phyloP scores from a whole-genome alignment of 495 filamentous ascomycete genomes.

The Echria macrotheca region DNA sequence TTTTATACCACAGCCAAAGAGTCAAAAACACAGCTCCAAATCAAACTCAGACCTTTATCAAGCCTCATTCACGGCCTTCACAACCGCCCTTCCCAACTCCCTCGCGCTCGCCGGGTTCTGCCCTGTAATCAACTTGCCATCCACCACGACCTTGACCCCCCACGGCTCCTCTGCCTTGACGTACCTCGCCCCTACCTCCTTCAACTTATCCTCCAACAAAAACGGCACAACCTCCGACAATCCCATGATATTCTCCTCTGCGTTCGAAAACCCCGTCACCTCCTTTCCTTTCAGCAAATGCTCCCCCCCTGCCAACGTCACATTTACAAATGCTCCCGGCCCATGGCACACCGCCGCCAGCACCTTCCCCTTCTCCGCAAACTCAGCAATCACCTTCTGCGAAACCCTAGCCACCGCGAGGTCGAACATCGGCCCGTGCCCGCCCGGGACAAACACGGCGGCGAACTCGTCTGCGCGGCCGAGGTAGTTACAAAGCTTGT shows the following conservation, averaged over 20 bases:
- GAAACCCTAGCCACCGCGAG: slow-evolving; percentile 46
- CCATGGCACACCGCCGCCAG: slow-evolving; percentile 68
- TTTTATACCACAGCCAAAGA: no score
- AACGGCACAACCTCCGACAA: slow-evolving; percentile 55
- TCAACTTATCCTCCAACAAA: slow-evolving; percentile 55
- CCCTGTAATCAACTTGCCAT: slow-evolving; percentile 63
- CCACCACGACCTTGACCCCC: slow-evolving; percentile 55
- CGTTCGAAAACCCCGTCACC: slow-evolving; percentile 65
- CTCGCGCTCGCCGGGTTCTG: slow-evolving; percentile 68
- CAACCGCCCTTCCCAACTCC: slow-evolving; percentile 49
- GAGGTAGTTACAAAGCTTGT: slow-evolving; percentile 45
- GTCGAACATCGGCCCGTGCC: slow-evolving; percentile 79
- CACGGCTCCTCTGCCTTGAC: slow-evolving; percentile 55
- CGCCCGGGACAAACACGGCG: slow-evolving; percentile 69
- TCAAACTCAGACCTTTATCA: no score
- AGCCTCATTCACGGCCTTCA: slow-evolving; percentile 20
- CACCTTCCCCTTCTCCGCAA: slow-evolving; percentile 54
- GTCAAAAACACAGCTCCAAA: no score
- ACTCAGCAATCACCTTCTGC: slow-evolving; percentile 54
- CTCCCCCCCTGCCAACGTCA: slow-evolving; percentile 46
- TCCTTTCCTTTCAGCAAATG: slow-evolving; percentile 47
- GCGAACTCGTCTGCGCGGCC: slow-evolving; percentile 56
- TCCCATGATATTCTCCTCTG: slow-evolving; percentile 54
- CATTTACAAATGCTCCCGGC: slow-evolving; percentile 55
- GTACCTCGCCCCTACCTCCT: slow-evolving; percentile 48